Evolutionary conservation across 768 basidiomycete species (phyloP).

Genomic region (Suillus weaverae): DNA sequence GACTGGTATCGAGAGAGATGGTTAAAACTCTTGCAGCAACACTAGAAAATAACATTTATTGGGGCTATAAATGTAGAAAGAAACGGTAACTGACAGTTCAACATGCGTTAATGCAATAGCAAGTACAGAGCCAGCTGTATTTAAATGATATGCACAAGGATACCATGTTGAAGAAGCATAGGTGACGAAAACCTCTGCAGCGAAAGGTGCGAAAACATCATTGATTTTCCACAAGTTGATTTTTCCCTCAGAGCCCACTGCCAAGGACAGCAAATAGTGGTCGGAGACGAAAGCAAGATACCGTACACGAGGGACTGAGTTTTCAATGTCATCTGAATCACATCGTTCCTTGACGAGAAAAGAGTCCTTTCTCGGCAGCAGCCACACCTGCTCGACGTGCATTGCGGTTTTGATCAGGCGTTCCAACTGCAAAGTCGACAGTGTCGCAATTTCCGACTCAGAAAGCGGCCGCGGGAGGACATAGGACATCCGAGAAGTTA

Average conservation of each 20-base stretch:
- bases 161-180: neutral
- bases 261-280: conserved; percentile 21
- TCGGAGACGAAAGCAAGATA: conserved; percentile 20
- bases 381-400: conserved; percentile 17
- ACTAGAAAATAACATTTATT: conserved; percentile 2
- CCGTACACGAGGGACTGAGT: neutral
- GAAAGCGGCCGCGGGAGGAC: conserved; percentile 18
- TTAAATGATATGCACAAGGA: conserved; percentile 4
- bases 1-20: conserved; percentile 1
- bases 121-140: conserved; percentile 11
- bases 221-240: conserved; percentile 20
- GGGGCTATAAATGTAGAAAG: neutral
- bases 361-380: conserved; percentile 13
- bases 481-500: conserved; percentile 15
- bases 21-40: neutral
- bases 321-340: neutral
- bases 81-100: conserved; percentile 14
- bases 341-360: neutral
- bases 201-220: neutral
- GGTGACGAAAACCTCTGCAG: neutral
- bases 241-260: neutral
- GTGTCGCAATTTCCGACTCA: conserved; percentile 12
- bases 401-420: conserved; percentile 14
- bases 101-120: conserved; percentile 16
- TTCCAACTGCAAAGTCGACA: conserved; percentile 16